Evolutionary conservation across 2,329 filamentous ascomycete species (phyloP).

Genomic region (Chaetomium sp.): DNA sequence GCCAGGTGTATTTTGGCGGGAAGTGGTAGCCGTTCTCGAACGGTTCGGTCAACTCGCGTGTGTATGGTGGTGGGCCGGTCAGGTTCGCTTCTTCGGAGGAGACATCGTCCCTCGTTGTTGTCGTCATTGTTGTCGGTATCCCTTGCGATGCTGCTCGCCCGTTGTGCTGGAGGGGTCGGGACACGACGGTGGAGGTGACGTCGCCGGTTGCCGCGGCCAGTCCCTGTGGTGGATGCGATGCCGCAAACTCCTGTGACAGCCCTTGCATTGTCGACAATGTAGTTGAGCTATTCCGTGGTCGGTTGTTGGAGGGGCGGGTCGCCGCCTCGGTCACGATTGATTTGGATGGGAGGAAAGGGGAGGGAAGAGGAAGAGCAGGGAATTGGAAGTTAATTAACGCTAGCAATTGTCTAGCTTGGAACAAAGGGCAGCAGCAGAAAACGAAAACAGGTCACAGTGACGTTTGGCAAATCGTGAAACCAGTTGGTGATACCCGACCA

Average conservation of each 20-base stretch:
- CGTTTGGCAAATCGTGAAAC: background rate
- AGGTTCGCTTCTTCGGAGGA: conserved; percentile 24
- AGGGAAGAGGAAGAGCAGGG: too few species aligned
- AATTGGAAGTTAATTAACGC: too few species aligned
- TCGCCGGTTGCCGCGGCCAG: conserved; percentile 43
- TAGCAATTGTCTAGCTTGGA: too few species aligned
- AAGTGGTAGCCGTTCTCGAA: conserved; percentile 62
- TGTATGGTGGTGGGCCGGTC: conserved; percentile 18
- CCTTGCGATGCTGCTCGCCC: background rate
- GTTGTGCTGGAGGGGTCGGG: conserved; percentile 8
- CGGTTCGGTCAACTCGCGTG: conserved; percentile 30
- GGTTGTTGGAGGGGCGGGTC: conserved; percentile 27
- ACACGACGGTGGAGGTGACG: conserved; percentile 37
- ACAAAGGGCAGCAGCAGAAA: too few species aligned
- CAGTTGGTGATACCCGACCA: background rate
- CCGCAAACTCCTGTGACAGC: conserved; percentile 32
- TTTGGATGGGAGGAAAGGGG: too few species aligned
- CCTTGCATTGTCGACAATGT: conserved; percentile 9
- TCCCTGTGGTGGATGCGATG: conserved; percentile 41
- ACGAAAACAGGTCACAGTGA: background rate
- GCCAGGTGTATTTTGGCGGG: conserved; percentile 54
- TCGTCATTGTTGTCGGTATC: too few species aligned
- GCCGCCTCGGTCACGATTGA: conserved; percentile 35
- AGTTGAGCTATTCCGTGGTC: background rate
- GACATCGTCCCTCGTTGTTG: too few species aligned